Base-by-base conservation (phyloP, 2,329 filamentous ascomycete species). In the Arthrobotrys entomopaga region DNA sequence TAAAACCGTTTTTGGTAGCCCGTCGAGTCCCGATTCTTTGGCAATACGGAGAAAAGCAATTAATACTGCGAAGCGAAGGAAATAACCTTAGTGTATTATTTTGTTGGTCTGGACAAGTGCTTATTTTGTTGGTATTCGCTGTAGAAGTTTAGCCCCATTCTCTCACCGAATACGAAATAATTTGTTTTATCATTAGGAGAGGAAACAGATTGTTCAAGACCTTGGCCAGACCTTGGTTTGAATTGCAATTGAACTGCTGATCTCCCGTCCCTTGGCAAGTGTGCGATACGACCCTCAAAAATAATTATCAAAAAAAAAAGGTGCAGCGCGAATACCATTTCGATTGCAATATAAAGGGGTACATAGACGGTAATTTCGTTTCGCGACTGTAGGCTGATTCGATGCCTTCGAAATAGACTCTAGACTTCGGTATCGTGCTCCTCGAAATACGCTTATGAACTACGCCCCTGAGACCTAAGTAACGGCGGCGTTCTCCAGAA, bases 151-250 rank as follows among this genome's bases (percentile, higher is more conserved):
- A 54, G 52, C 52, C 29, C 6, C 11, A 5, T 19, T 13, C n/a
- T 19, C 19, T 19, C 20, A 7, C 19, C 46, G 13, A 22, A 11
- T 13, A 26, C 20, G 58, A 40, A 61, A n/a, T 52, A 15, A 29
- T 42, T 19, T 42, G 49, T 6, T 13, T 5, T 26, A 34, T n/a
- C 38, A 65, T 42, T 52, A 65, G 57, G 61, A 40, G 16, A 15
- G 13, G 49, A 19, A 11, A 42, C n/a, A 22, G 19, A 50, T 22
- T 22, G 10, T 15, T 66, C 64, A 66, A 66, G 64, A 46, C 64
- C 63, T 66, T 70, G 57, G 65, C 56, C 24, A 8, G 43, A 49
- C 13, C 54, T 66, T 59, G 53, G 64, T 22, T 22, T 11, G 22
- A 50, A 46, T 15, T 43, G 49, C 49, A 19, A 26, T 42, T 48